Evolutionary conservation across 345 rosid genomes (phyloP).

Genomic region (Boechera stricta): DNA sequence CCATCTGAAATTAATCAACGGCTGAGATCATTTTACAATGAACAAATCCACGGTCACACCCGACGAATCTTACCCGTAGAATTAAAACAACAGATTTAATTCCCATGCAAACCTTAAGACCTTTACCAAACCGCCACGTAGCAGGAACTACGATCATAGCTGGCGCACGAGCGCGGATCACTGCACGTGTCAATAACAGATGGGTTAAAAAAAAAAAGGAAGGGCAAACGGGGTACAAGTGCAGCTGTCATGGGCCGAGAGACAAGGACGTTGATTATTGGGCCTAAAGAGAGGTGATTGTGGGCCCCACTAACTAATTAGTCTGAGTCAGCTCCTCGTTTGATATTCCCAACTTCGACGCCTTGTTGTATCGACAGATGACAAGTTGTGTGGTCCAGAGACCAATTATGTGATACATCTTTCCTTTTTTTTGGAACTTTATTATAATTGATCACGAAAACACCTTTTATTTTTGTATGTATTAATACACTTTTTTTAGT

Average conservation of each 20-base stretch:
- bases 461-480: slow-evolving; percentile 1
- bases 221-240: slow-evolving; percentile 41
- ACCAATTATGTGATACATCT: background rate
- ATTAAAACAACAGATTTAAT: slow-evolving; percentile 6
- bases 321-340: slow-evolving; percentile 54
- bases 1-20: slow-evolving; percentile 11
- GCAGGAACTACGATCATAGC: slow-evolving; percentile 23
- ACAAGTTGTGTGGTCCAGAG: slow-evolving; percentile 46
- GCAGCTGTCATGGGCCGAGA: slow-evolving; percentile 51
- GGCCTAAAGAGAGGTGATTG: slow-evolving; percentile 46
- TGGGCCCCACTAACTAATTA: slow-evolving; percentile 44
- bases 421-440: slow-evolving; percentile 35
- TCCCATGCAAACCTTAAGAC: slow-evolving; percentile 20
- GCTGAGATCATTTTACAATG: background rate
- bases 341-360: slow-evolving; percentile 37
- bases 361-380: slow-evolving; percentile 43
- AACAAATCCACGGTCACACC: too few relatives aligned
- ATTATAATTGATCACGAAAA: slow-evolving; percentile 32
- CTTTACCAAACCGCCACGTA: slow-evolving; percentile 36
- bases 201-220: background rate
- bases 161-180: slow-evolving; percentile 36
- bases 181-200: slow-evolving; percentile 33
- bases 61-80: background rate
- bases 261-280: slow-evolving; percentile 50
- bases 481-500: slow-evolving; percentile 8